Percentiles rank a stretch among this genome's conserved stretches.
Conservation (phyloP, 805 yeast genomes). For the Kuraishia hungarica region DNA sequence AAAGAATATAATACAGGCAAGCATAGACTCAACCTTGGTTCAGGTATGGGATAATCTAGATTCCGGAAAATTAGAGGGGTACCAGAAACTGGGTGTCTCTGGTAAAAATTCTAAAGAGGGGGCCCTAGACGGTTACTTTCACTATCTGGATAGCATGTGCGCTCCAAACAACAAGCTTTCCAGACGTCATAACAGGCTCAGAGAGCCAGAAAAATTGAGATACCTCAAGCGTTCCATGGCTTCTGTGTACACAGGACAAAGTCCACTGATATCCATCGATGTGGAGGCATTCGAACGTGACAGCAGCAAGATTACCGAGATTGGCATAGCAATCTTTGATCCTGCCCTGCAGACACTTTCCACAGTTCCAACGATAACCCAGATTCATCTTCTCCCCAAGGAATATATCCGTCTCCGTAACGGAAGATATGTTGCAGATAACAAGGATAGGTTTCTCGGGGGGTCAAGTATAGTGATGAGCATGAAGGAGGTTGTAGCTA, state of each 20-base stretch:
- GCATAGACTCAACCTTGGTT: neutral
- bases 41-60: neutral
- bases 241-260: neutral
- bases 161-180: neutral
- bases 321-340: constrained; percentile 50
- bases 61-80: neutral
- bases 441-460: constrained; percentile 38
- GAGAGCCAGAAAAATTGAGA: neutral
- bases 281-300: constrained; percentile 48
- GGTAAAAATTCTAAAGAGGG: neutral
- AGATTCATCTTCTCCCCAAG: constrained; percentile 32
- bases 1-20: neutral
- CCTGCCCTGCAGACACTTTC: constrained; percentile 35
- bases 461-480: constrained; percentile 39
- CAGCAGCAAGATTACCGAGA: constrained; percentile 37
- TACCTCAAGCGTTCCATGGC: neutral
- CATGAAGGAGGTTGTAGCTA: constrained; percentile 23
- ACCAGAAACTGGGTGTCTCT: neutral
- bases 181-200: neutral
- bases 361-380: constrained; percentile 30
- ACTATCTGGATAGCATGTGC: neutral
- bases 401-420: constrained; percentile 36
- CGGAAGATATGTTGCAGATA: constrained; percentile 47
- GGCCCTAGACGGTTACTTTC: neutral
- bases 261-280: constrained; percentile 36